These are phyloP conservation scores for Zoysia matrella DNA, from an alignment of 202 grass and related monocot species.

Conservation along the genomic window DNA sequence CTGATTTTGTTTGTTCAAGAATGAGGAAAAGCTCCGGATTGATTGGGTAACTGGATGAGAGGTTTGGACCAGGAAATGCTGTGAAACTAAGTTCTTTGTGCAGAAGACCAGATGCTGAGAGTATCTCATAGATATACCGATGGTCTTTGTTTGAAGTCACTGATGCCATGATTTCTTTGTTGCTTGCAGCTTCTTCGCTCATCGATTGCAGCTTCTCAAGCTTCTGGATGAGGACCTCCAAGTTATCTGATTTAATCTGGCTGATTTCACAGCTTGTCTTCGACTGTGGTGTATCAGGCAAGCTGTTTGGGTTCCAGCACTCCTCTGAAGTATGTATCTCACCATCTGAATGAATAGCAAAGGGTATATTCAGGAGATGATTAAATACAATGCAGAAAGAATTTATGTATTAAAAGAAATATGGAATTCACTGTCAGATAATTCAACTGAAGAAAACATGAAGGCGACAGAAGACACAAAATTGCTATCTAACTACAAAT, in stretches of 20 bases:
- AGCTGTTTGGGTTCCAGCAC: no score
- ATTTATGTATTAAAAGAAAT: slow-evolving; percentile 32
- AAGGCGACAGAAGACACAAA: slow-evolving; percentile 35
- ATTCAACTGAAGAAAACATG: slow-evolving; percentile 30
- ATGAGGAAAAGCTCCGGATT: slow-evolving; percentile 86
- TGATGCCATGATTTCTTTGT: slow-evolving; percentile 29
- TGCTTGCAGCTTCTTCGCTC: slow-evolving; percentile 56
- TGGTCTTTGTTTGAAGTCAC: slow-evolving; percentile 57
- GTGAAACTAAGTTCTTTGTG: slow-evolving; percentile 12
- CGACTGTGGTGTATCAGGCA: no score
- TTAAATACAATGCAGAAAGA: slow-evolving; percentile 23
- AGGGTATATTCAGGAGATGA: not conserved
- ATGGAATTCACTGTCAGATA: slow-evolving; percentile 27
- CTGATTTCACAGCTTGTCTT: no score
- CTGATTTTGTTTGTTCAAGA: slow-evolving; percentile 85
- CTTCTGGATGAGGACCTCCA: no score
- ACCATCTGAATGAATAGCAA: no score
- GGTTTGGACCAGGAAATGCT: slow-evolving; percentile 51
- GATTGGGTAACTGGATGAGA: slow-evolving; percentile 53
- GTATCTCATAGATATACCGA: slow-evolving; percentile 73
- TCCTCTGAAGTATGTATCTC: no score
- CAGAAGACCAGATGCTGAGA: no score
- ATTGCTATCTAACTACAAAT: slow-evolving; percentile 32
- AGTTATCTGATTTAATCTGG: no score
- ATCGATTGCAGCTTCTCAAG: not conserved